phyloP scores from a whole-genome alignment of 1,284 basidiomycete genomes.

The Tetrapyrgos nigripes region DNA sequence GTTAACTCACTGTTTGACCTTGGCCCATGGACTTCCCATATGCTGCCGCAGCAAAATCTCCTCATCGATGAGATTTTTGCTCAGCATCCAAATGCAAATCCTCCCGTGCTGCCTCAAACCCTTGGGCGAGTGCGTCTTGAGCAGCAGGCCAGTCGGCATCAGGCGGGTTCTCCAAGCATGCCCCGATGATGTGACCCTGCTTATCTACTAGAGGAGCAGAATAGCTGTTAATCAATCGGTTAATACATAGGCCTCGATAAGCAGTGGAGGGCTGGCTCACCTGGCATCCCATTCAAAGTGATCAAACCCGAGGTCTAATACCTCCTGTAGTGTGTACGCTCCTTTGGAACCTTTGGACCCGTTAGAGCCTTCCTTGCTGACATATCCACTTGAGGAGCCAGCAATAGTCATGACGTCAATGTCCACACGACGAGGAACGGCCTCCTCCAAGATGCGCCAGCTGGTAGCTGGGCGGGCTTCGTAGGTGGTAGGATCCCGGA shows the following conservation, averaged over 20 bases:
- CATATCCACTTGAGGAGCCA: not conserved
- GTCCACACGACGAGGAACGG: not conserved
- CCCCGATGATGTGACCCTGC: not conserved
- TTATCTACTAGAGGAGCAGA: not conserved
- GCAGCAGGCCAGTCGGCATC: not conserved
- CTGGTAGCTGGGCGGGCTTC: not conserved
- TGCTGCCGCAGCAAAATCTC: conserved; percentile 13
- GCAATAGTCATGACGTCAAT: not conserved
- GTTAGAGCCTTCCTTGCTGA: not conserved
- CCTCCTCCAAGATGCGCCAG: not conserved
- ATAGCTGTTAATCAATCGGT: too few relatives aligned
- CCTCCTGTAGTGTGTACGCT: not conserved
- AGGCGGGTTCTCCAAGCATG: not conserved
- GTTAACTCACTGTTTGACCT: conserved; percentile 6
- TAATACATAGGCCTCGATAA: too few relatives aligned
- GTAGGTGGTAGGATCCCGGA: not conserved
- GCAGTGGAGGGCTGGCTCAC: too few relatives aligned
- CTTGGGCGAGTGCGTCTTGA: not conserved
- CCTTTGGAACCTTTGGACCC: not conserved
- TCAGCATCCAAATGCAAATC: not conserved
- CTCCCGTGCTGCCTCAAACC: not conserved
- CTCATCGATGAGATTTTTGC: not conserved
- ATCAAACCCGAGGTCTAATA: not conserved
- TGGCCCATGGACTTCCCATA: conserved; percentile 11
- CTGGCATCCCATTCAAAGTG: not conserved